Evolutionary conservation across 2,329 filamentous ascomycete species (phyloP).

Genomic region (Fusarium nelsonii): DNA sequence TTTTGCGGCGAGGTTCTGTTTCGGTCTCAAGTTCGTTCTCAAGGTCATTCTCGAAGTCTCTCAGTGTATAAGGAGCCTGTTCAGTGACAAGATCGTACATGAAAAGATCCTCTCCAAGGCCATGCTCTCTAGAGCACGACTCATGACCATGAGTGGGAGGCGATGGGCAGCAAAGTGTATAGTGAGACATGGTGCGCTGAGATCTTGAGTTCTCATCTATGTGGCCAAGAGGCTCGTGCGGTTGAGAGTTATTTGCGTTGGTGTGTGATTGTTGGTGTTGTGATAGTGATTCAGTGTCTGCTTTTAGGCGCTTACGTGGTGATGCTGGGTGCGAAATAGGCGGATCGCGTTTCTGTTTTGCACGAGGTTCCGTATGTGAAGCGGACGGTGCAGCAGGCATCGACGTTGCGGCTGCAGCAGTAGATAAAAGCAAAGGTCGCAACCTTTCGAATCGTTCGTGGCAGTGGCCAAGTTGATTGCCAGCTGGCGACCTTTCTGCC

Average conservation of each 20-base stretch:
- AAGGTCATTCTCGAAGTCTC: neutral
- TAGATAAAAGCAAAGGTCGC: constrained; percentile 1
- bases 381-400: neutral
- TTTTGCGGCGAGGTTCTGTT: neutral
- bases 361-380: neutral
- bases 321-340: constrained; percentile 1
- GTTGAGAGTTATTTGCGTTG: neutral
- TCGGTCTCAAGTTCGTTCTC: neutral
- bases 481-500: constrained; percentile 1
- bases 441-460: neutral
- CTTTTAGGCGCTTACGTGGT: constrained; percentile 40
- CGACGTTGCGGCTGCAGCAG: constrained; percentile 25
- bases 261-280: neutral
- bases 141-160: neutral
- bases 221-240: constrained; percentile 40
- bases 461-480: neutral
- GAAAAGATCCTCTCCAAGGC: neutral
- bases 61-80: neutral
- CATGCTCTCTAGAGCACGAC: neutral
- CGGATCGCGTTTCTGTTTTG: constrained; percentile 9
- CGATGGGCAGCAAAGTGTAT: neutral
- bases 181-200: constrained; percentile 18
- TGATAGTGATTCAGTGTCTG: constrained; percentile 1
- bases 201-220: constrained; percentile 45
- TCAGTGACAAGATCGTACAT: no score